Base-by-base conservation (phyloP, 257 asterid species). In the Agastache rugosa region DNA sequence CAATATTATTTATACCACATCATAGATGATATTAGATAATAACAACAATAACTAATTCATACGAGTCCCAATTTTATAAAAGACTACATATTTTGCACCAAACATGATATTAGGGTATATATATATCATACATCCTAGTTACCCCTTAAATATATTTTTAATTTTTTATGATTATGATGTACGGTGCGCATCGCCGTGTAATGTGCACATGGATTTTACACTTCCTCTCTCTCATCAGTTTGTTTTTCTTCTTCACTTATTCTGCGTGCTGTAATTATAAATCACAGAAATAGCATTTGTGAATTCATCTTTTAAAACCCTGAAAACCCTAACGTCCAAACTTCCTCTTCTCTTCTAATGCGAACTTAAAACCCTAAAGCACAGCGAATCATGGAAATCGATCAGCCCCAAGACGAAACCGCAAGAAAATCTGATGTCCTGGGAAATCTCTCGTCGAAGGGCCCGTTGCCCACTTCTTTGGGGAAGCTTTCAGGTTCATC, bases 401-500 rank as follows among this genome's bases (percentile, higher is more conserved):
- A 90, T 82, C 84, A 77, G 17, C 63, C 86, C 47, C 89, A 82
- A 4, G 97, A 79, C 56, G 88, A 80, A 62, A 70, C 1, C 34
- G 60, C 84, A 8, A 74, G 69, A 67, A 85, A 74, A 44, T 67
- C 84, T n/a, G 82, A 82, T 44, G 77, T 65, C 54, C 67, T 94
- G 25, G 84, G 87, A 48, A 73, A 77, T 55, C 79, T 89, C 73
- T 62, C 86, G 0, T 48, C 88, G 8, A 84, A 78, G 27, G 88
- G 93, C 8, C 79, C 86, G 19, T 65, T 94, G 9, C 82, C 84
- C 62, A 82, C 83, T 71, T 83, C 93, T 4, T 11, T 90, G 27
- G 83, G 93, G 50, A 92, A 87, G 87, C 92, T 95, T 17, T 86
- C 96, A 1, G 96, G 91, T 31, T 90, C 98, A 12, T 89, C 99